These are phyloP conservation scores for Coniochaeta prunicola DNA, from an alignment of 2,329 filamentous ascomycete species.

Conservation along the genomic window DNA sequence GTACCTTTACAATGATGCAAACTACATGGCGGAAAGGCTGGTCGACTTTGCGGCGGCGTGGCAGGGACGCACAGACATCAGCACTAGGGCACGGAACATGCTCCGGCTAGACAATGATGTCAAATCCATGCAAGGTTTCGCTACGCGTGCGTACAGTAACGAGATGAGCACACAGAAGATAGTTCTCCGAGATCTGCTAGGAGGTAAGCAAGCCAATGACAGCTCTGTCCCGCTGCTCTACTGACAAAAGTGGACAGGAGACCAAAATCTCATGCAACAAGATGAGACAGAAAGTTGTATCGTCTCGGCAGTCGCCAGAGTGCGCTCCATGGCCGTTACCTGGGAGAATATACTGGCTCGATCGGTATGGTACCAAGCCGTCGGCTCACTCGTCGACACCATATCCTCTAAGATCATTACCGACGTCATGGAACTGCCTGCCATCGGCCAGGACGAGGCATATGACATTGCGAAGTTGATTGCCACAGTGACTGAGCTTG, in stretches of 20 bases:
- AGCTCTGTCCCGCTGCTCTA: neutral
- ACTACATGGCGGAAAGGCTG: conserved; percentile 54
- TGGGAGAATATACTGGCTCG: conserved; percentile 53
- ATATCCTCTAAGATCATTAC: conserved; percentile 51
- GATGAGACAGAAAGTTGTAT: conserved; percentile 45
- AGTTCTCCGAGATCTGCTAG: conserved; percentile 53
- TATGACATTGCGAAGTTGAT: conserved; percentile 55
- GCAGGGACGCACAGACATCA: conserved; percentile 46
- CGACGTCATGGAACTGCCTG: conserved; percentile 55
- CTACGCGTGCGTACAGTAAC: conserved; percentile 52
- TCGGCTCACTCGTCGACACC: conserved; percentile 52
- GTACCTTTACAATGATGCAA: conserved; percentile 62
- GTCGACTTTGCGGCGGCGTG: conserved; percentile 40
- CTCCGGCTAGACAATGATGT: conserved; percentile 54
- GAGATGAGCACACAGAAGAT: conserved; percentile 56
- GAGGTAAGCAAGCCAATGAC: conserved; percentile 26
- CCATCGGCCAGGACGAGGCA: conserved; percentile 57
- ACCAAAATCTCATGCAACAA: conserved; percentile 53
- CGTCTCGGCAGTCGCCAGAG: conserved; percentile 43
- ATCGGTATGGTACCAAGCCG: conserved; percentile 56
- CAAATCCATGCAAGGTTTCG: conserved; percentile 51
- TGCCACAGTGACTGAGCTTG: conserved; percentile 46
- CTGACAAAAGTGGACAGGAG: conserved; percentile 23
- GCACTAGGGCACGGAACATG: conserved; percentile 42
- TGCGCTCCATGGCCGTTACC: conserved; percentile 43